Evolutionary conservation across 2,329 filamentous ascomycete species (phyloP).

Genomic region (Aureobasidium sp.): DNA sequence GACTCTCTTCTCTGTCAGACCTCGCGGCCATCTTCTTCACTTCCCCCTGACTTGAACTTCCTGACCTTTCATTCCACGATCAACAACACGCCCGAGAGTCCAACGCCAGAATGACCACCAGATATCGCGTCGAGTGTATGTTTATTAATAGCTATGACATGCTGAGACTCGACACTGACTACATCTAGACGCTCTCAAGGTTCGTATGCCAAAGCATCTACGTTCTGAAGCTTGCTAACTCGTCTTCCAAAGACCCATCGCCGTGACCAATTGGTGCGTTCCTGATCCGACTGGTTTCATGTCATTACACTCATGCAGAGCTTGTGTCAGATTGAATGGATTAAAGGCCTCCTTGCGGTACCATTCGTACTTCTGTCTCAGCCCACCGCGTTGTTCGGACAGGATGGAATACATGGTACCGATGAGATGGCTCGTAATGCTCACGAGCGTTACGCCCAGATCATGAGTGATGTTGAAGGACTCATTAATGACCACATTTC

Average conservation of each 20-base stretch:
- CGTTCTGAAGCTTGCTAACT: slow-evolving; percentile 23
- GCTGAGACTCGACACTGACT: slow-evolving; percentile 11
- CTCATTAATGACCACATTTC: slow-evolving; percentile 87
- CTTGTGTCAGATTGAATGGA: slow-evolving; percentile 52
- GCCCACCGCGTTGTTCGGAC: slow-evolving; percentile 77
- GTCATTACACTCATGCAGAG: not conserved
- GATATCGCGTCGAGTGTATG: slow-evolving; percentile 33
- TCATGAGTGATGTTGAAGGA: slow-evolving; percentile 85
- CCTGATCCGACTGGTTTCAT: not conserved
- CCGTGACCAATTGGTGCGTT: slow-evolving; percentile 77
- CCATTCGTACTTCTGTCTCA: slow-evolving; percentile 96
- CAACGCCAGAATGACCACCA: slow-evolving; percentile 28
- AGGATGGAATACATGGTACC: slow-evolving; percentile 55
- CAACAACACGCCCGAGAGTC: not conserved
- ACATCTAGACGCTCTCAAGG: slow-evolving; percentile 55
- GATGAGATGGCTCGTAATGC: slow-evolving; percentile 70
- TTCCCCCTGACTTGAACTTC: not conserved
- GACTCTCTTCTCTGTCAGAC: not conserved
- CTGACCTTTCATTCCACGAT: not conserved
- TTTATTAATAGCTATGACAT: not conserved
- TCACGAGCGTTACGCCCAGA: slow-evolving; percentile 85
- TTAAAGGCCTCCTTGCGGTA: slow-evolving; percentile 81
- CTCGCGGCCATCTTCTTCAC: not conserved
- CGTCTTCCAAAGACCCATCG: slow-evolving; percentile 67
- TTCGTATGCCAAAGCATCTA: slow-evolving; percentile 28